Conservation (phyloP, 257 asterid species). For the Fraxinus pennsylvanica region DNA sequence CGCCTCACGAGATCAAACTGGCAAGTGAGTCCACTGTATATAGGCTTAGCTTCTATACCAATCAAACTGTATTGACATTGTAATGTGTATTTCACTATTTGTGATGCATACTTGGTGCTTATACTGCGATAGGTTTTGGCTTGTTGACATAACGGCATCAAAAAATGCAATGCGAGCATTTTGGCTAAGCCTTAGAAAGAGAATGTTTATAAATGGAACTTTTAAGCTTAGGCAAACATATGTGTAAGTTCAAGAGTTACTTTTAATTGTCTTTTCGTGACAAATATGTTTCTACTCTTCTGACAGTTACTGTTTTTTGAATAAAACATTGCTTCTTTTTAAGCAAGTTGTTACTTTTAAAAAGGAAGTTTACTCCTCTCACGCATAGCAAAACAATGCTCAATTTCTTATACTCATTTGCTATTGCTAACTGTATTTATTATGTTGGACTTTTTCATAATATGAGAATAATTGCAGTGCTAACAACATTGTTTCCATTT, state of each 20-base stretch:
- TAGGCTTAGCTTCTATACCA: background rate
- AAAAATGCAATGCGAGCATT: background rate
- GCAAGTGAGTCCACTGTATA: slow-evolving; percentile 62
- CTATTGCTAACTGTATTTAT: background rate
- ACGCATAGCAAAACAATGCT: background rate
- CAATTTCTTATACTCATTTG: background rate
- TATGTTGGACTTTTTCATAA: background rate
- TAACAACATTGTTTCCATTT: background rate
- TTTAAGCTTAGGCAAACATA: too few species aligned
- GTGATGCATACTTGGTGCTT: background rate
- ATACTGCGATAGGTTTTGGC: background rate
- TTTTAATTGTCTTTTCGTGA: too few species aligned
- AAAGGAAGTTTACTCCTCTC: too few species aligned
- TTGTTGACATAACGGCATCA: background rate
- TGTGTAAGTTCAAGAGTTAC: too few species aligned
- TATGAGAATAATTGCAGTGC: background rate
- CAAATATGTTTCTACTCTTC: too few species aligned
- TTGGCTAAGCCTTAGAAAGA: too few species aligned
- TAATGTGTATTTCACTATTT: background rate
- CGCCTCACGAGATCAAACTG: slow-evolving; percentile 72
- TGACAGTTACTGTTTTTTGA: too few species aligned
- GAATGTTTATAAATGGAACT: too few species aligned
- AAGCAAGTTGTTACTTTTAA: too few species aligned
- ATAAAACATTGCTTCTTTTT: background rate
- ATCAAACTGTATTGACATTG: background rate